These are phyloP conservation scores for Saccharomycopsis fibuligera DNA, from an alignment of 805 yeast genomes.

Conservation along the genomic window DNA sequence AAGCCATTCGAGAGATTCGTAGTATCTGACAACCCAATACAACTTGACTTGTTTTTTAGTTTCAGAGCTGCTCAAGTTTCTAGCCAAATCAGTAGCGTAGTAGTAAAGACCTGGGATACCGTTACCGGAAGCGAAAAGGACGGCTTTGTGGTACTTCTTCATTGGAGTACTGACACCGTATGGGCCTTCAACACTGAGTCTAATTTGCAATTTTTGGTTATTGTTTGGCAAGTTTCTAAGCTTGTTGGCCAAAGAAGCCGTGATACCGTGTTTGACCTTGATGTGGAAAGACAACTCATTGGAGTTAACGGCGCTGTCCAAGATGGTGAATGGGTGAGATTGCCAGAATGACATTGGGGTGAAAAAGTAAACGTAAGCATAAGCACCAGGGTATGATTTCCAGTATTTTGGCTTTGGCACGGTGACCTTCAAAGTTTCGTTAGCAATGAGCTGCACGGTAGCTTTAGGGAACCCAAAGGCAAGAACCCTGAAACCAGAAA, in stretches of 20 bases:
- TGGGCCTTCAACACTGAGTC: constrained; percentile 54
- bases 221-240: constrained; percentile 25
- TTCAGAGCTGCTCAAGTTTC: constrained; percentile 23
- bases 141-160: constrained; percentile 32
- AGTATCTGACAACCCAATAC: constrained; percentile 43
- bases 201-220: constrained; percentile 24
- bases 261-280: constrained; percentile 53
- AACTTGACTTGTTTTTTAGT: constrained; percentile 31
- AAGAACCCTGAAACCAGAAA: constrained; percentile 48
- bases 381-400: constrained; percentile 49
- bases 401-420: constrained; percentile 39
- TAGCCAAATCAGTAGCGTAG: constrained; percentile 31
- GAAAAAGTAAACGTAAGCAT: constrained; percentile 51
- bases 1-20: constrained; percentile 41
- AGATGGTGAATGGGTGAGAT: constrained; percentile 66
- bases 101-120: constrained; percentile 48
- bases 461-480: constrained; percentile 45
- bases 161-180: constrained; percentile 44
- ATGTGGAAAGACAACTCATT: constrained; percentile 38
- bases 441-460: constrained; percentile 25
- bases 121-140: constrained; percentile 45
- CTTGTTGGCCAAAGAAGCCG: constrained; percentile 35
- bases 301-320: constrained; percentile 34
- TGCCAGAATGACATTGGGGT: constrained; percentile 53
- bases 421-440: constrained; percentile 41